phyloP scores from a whole-genome alignment of 78 protist genomes.

The Paratrimastix pyriformis region DNA sequence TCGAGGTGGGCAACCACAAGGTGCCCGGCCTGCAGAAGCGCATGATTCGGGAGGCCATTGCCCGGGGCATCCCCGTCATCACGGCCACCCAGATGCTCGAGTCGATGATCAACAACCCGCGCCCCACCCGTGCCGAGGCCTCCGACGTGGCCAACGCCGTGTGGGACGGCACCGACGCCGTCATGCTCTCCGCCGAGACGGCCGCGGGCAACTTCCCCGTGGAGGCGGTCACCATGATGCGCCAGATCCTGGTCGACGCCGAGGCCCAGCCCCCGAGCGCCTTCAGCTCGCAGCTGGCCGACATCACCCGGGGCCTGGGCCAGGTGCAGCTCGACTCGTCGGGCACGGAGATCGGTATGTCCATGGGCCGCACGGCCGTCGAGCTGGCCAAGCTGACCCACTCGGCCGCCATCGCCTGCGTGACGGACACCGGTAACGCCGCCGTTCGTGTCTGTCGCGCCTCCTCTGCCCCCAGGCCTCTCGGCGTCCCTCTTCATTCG shows the following conservation, averaged over 20 bases:
- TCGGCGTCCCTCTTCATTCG: no score
- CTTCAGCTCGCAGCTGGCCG: not conserved
- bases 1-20: constrained; percentile 68
- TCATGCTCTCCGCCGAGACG: constrained; percentile 77
- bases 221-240: constrained; percentile 39
- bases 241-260: constrained; percentile 29
- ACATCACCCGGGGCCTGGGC: not conserved
- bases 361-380: not conserved
- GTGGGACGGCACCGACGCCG: constrained; percentile 77
- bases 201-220: constrained; percentile 45
- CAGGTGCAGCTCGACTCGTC: not conserved
- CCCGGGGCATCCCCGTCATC: constrained; percentile 73
- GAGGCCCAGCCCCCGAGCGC: constrained; percentile 15
- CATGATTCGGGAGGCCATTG: constrained; percentile 67
- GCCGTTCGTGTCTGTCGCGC: no score
- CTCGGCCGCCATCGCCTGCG: not conserved
- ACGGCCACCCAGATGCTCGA: constrained; percentile 91
- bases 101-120: constrained; percentile 65
- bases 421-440: constrained; percentile 27
- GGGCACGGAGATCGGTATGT: constrained; percentile 7
- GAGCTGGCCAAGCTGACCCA: constrained; percentile 24
- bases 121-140: constrained; percentile 87
- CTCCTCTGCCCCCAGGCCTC: no score
- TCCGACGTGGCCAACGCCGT: constrained; percentile 89
- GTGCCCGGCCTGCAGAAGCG: constrained; percentile 75